These are phyloP conservation scores for Iberis amara DNA, from an alignment of 441 rosid species.

Conservation along the genomic window DNA sequence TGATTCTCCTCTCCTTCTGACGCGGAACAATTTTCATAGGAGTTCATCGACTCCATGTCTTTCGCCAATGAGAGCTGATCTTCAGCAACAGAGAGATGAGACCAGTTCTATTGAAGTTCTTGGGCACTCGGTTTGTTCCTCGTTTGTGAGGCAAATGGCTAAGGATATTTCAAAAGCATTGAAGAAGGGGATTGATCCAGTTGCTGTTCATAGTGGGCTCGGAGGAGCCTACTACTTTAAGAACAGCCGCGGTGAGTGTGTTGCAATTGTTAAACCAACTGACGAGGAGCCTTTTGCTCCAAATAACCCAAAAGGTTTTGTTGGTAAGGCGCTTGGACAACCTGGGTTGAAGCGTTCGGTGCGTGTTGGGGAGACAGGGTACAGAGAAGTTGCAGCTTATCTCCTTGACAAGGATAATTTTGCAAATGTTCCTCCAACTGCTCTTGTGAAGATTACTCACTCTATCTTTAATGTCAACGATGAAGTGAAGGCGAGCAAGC, in stretches of 20 bases:
- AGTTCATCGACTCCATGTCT: constrained; percentile 46
- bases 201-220: constrained; percentile 38
- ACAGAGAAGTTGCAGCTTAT: constrained; percentile 43
- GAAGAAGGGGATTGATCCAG: constrained; percentile 39
- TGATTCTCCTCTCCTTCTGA: constrained; percentile 40
- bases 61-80: constrained; percentile 33
- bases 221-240: constrained; percentile 45
- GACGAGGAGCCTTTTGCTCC: constrained; percentile 51
- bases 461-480: constrained; percentile 40
- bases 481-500: constrained; percentile 35
- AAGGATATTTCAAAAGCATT: constrained; percentile 35
- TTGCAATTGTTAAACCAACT: constrained; percentile 43
- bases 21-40: constrained; percentile 34
- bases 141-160: constrained; percentile 28
- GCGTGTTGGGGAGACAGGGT: constrained; percentile 46
- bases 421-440: constrained; percentile 46
- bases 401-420: constrained; percentile 38
- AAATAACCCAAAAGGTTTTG: constrained; percentile 45
- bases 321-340: constrained; percentile 43
- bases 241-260: constrained; percentile 32
- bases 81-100: constrained; percentile 33
- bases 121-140: constrained; percentile 26
- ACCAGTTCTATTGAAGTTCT: constrained; percentile 38
- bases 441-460: constrained; percentile 38
- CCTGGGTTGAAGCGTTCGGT: constrained; percentile 42